Base-by-base conservation (phyloP, 2,329 filamentous ascomycete species). In the Paecilomyces fulvus region DNA sequence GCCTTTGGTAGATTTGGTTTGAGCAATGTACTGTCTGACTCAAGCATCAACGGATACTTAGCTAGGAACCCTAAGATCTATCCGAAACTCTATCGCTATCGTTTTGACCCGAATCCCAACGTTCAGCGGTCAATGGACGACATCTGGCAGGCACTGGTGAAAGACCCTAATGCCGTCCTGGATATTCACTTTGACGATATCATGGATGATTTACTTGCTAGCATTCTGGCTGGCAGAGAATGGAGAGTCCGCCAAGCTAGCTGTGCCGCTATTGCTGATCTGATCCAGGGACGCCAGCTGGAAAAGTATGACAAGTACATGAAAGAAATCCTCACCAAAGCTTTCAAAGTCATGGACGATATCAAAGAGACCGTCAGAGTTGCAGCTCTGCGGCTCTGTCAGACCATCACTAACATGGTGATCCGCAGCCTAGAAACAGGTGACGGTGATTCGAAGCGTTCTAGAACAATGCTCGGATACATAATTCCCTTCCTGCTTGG, bases 81-180 rank as follows among this genome's bases (percentile, higher is more conserved):
- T 65, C 90, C 92, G 0, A 97, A 96, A 74, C 82, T 99, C 1
- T 99, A 88, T 73, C 84, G 94, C 51, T 99, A 97, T 73, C 82
- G 91, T 52, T 97, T 97, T 59, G 94, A 99, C 70, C 94, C 94
- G 0, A 97, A 96, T 67, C 81, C 86, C 1, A 96, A 95, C 61
- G 94, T 97, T 11, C 90, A 92, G 69, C 82, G 86, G 51, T 96
- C 92, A 0, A 99, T 99, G 94, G 92, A 95, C 56, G 90, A 95
- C 60, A 97, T 99, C 62, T 99, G 94, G 94, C 92, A 89, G 65
- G 87, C 92, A 0, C 76, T 99, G n/a, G 91, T 97, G 55, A 95
- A 95, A 67, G 91, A 97, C 64, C 83, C 90, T 1, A 85, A 83
- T 17, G 79, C 82, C 0, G 89, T 88, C 0, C 83, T 97, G 49